Conservation (phyloP, 805 yeast genomes). For the Jamesozyma jinghongensis region DNA sequence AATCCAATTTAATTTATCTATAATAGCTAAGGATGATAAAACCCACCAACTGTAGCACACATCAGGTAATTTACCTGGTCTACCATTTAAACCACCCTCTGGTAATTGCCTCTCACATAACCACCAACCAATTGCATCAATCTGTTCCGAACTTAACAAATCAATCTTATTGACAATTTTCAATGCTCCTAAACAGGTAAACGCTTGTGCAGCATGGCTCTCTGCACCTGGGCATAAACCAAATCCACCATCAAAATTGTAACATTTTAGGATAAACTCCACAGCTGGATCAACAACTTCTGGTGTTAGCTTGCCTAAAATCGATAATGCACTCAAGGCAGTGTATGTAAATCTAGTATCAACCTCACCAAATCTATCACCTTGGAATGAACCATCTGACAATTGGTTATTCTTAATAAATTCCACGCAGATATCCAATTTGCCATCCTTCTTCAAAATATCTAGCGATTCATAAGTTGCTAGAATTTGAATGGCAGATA, state of each 20-base stretch:
- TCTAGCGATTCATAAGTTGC: slow-evolving; percentile 55
- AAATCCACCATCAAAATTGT: slow-evolving; percentile 92
- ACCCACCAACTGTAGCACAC: slow-evolving; percentile 99
- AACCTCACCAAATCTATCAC: slow-evolving; percentile 85
- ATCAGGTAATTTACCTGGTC: slow-evolving; percentile 93
- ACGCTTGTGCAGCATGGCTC: slow-evolving; percentile 86
- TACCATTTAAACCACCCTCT: slow-evolving; percentile 88
- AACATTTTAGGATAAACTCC: slow-evolving; percentile 56
- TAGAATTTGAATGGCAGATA: slow-evolving; percentile 79
- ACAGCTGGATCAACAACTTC: slow-evolving; percentile 54
- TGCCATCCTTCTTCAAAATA: slow-evolving; percentile 23
- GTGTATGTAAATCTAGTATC: slow-evolving; percentile 88
- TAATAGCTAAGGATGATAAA: slow-evolving; percentile 59
- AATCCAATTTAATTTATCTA: slow-evolving; percentile 69
- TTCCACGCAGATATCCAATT: slow-evolving; percentile 28
- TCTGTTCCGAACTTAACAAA: slow-evolving; percentile 29
- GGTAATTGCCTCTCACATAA: slow-evolving; percentile 78
- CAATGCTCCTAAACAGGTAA: slow-evolving; percentile 75
- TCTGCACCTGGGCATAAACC: slow-evolving; percentile 94
- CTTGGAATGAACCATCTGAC: slow-evolving; percentile 66
- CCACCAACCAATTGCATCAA: slow-evolving; percentile 67
- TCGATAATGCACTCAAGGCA: slow-evolving; percentile 63
- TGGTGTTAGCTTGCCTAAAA: slow-evolving; percentile 55
- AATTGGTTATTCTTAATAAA: slow-evolving; percentile 34
- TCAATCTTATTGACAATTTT: slow-evolving; percentile 58